Percentiles rank a stretch among this genome's conserved stretches.
These are phyloP conservation scores for Verticillium nonalfalfae DNA, from an alignment of 2,329 filamentous ascomycete genomes.

Conservation along the genomic window DNA sequence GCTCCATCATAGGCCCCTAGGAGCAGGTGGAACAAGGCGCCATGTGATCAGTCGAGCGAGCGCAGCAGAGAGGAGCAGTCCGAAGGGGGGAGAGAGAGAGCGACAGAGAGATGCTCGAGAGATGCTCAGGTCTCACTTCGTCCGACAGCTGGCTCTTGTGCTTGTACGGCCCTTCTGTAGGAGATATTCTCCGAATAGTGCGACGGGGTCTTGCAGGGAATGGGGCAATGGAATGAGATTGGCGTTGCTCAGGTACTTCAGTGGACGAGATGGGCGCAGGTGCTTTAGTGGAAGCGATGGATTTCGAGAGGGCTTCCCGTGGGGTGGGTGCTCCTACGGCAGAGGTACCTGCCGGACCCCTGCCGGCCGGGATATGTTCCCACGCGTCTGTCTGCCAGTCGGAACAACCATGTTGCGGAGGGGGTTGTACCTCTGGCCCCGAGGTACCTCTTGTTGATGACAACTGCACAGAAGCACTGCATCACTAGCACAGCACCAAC, in stretches of 20 bases:
- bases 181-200: conserved; percentile 1
- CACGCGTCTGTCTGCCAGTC: not conserved
- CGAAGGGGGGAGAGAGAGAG: not conserved
- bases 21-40: not conserved
- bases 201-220: conserved; percentile 1
- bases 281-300: not conserved
- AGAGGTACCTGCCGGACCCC: not conserved
- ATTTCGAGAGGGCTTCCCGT: not conserved
- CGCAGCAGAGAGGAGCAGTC: not conserved
- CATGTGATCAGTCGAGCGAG: not conserved
- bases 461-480: not conserved
- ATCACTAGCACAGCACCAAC: not conserved
- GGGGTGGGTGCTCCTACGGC: not conserved
- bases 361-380: not conserved
- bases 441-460: not conserved
- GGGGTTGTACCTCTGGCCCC: not conserved
- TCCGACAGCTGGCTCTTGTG: not conserved
- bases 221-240: not conserved
- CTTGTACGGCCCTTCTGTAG: not conserved
- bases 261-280: too few relatives aligned
- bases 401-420: not conserved
- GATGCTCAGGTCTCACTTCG: not conserved
- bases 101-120: not conserved
- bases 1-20: not conserved
- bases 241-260: not conserved